phyloP scores from a whole-genome alignment of 83 land plant genomes.

The Larix sibirica region DNA sequence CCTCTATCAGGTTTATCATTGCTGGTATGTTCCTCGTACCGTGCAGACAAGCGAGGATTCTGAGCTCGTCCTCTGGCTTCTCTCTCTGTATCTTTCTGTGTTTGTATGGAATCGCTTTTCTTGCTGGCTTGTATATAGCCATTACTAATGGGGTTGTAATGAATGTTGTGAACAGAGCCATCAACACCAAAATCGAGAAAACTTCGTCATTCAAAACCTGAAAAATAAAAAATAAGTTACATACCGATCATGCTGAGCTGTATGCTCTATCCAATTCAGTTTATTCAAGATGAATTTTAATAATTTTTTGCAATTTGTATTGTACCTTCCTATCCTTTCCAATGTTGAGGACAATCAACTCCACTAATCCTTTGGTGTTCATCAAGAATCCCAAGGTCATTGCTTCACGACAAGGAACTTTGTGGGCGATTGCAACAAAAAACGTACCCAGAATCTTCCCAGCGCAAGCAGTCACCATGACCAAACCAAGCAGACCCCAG shows the following conservation, averaged over 20 bases:
- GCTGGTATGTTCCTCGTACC: conserved; percentile 51
- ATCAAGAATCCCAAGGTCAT: conserved; percentile 62
- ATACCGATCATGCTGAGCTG: not conserved
- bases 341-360: conserved; percentile 74
- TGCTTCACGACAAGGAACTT: conserved; percentile 35
- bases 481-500: conserved; percentile 32
- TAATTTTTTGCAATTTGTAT: not conserved
- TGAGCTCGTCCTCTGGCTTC: conserved; percentile 57
- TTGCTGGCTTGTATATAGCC: conserved; percentile 59
- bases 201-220: conserved; percentile 69
- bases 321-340: conserved; percentile 83
- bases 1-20: conserved; percentile 64
- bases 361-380: conserved; percentile 84
- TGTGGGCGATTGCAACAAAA: conserved; percentile 25
- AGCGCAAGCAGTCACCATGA: conserved; percentile 40
- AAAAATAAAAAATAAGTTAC: not conserved
- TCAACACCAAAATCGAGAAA: conserved; percentile 73
- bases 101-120: conserved; percentile 51
- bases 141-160: conserved; percentile 66
- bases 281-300: not conserved
- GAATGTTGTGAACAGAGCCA: conserved; percentile 67
- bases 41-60: conserved; percentile 69
- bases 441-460: conserved; percentile 71
- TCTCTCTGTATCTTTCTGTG: conserved; percentile 50
- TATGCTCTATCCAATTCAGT: not conserved